phyloP scores from a whole-genome alignment of 805 yeast genomes.

The Lachancea fermentati region DNA sequence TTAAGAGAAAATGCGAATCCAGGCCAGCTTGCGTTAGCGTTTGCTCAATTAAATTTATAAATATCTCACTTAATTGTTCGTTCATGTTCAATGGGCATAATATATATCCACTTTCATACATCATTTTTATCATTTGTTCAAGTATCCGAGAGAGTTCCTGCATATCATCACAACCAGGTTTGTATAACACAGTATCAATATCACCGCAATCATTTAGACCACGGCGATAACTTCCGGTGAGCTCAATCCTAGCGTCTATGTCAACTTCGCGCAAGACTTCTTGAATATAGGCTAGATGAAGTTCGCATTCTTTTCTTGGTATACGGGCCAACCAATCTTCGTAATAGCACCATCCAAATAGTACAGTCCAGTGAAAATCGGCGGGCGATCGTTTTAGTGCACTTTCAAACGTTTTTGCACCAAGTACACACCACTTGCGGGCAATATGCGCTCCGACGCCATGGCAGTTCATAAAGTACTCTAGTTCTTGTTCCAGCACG shows the following conservation, averaged over 20 bases:
- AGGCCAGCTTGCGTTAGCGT: constrained; percentile 1
- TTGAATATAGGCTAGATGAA: constrained; percentile 17
- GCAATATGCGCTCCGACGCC: constrained; percentile 28
- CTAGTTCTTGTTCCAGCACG: constrained; percentile 14
- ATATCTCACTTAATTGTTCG: constrained; percentile 2
- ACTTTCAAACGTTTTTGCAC: constrained; percentile 17
- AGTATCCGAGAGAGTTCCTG: constrained; percentile 16
- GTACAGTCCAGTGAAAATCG: constrained; percentile 25
- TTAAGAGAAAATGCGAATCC: not conserved
- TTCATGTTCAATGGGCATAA: constrained; percentile 21
- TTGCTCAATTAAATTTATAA: constrained; percentile 3
- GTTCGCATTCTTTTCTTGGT: constrained; percentile 22
- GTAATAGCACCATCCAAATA: constrained; percentile 31
- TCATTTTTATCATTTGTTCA: constrained; percentile 16
- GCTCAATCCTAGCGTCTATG: constrained; percentile 17
- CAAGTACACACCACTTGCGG: constrained; percentile 20
- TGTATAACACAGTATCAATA: constrained; percentile 29
- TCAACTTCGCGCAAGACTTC: constrained; percentile 17
- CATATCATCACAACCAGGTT: constrained; percentile 21
- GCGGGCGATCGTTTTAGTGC: constrained; percentile 9
- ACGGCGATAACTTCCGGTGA: constrained; percentile 29
- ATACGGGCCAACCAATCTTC: constrained; percentile 28
- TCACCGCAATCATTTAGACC: constrained; percentile 27
- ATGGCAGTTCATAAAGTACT: constrained; percentile 27
- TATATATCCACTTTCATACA: constrained; percentile 19